These are phyloP conservation scores for Ceratobasidium papillatum DNA, from an alignment of 1,284 basidiomycete species.

Conservation along the genomic window DNA sequence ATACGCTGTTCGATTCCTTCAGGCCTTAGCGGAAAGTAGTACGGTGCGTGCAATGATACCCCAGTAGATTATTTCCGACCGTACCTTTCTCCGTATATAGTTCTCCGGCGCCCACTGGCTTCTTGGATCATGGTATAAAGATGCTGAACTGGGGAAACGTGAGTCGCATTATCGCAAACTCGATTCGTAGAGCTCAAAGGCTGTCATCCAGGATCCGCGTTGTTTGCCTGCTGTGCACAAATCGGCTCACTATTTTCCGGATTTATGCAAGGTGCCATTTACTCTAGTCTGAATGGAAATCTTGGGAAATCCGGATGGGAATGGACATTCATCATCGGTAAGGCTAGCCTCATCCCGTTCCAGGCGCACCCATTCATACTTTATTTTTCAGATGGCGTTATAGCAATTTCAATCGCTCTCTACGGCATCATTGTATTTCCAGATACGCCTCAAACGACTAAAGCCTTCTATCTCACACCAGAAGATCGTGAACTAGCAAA, in stretches of 20 bases:
- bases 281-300: constrained; percentile 26
- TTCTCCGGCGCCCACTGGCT: constrained; percentile 36
- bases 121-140: constrained; percentile 35
- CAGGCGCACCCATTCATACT: background rate
- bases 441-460: constrained; percentile 71
- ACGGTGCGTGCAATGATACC: background rate
- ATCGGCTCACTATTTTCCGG: constrained; percentile 32
- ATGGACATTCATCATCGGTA: constrained; percentile 39
- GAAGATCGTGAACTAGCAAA: constrained; percentile 27
- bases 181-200: background rate
- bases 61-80: background rate
- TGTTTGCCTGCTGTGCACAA: constrained; percentile 36
- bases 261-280: constrained; percentile 36
- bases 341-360: background rate
- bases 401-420: constrained; percentile 74
- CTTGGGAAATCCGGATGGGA: constrained; percentile 34
- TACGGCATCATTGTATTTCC: constrained; percentile 80
- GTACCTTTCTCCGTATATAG: background rate
- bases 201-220: background rate
- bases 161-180: background rate
- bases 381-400: constrained; percentile 63
- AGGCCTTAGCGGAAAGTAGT: constrained; percentile 33
- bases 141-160: constrained; percentile 37
- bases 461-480: constrained; percentile 70
- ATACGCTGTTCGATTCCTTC: constrained; percentile 26